A percentile compares a stretch with the other conserved stretches of the same genome.
Evolutionary conservation across 495 filamentous ascomycete genomes (phyloP).

Genomic region (Xylaria venustula): DNA sequence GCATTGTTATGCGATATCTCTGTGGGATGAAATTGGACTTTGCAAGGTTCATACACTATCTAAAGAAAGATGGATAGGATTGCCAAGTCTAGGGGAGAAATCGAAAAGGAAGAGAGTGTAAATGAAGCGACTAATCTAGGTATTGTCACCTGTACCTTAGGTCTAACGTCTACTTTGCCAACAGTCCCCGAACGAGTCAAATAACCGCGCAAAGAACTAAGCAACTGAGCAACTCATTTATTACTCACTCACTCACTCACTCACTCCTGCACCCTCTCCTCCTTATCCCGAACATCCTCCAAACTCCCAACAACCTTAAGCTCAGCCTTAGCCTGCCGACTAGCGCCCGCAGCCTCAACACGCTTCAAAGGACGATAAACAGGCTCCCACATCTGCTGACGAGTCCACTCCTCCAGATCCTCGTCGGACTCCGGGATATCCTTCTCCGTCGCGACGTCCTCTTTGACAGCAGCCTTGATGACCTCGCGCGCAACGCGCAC

Average conservation of each 20-base stretch:
- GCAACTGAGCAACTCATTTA: no score
- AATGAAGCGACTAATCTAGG: no score
- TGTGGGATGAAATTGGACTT: no score
- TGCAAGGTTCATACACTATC: no score
- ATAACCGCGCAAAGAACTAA: no score
- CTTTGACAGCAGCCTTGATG: slow-evolving; percentile 67
- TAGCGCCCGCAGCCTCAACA: slow-evolving; percentile 50
- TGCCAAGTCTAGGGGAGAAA: no score
- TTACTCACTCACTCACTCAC: no score
- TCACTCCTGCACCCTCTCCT: slow-evolving; percentile 2
- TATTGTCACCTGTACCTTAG: no score
- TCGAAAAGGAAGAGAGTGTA: no score
- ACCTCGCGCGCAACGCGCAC: slow-evolving; percentile 77
- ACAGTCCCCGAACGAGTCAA: no score
- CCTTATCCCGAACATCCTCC: slow-evolving; percentile 12
- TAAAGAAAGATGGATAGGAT: no score
- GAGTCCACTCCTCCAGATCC: slow-evolving; percentile 75
- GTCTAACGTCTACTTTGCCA: no score
- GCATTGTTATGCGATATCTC: not conserved
- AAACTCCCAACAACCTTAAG: slow-evolving; percentile 49
- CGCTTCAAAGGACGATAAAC: slow-evolving; percentile 63
- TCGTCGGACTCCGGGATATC: slow-evolving; percentile 57
- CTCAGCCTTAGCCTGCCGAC: slow-evolving; percentile 58
- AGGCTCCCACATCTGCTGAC: slow-evolving; percentile 89
- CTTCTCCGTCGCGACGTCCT: slow-evolving; percentile 61